Base-by-base conservation (phyloP, 768 basidiomycete genomes). In the Tephrocybe sp. region DNA sequence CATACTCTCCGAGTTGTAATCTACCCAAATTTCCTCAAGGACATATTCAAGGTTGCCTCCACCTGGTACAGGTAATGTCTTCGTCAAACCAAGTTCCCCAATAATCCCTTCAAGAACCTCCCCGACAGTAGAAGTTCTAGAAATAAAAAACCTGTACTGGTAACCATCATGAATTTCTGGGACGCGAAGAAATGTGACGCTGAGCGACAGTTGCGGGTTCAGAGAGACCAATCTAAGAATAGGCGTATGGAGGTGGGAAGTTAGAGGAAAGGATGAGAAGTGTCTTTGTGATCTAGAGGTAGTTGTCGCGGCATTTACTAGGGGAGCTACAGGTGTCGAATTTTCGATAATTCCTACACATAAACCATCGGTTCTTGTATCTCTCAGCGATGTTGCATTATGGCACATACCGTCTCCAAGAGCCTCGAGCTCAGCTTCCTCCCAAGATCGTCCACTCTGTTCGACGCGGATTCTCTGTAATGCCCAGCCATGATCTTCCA, bases 151-250 rank as follows among this genome's bases (percentile, higher is more conserved):
- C 44, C 75, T 83, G 72, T 84, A 83, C 54, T 70, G 58, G 58
- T 84, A 90, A 2, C 75, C 84, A 57, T 92, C 91, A 43, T 84
- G 78, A 49, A 92, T 79, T 63, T 90, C 86, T 2, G 88, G 88
- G 13, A 92, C 79, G 38, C 86, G 81, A 36, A 76, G 64, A 64
- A 90, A 87, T 0, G 71, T 60, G 31, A 88, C 59, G 1, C 69
- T 65, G 18, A 85, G 36, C 0, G 73, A 72, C n/a, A 88, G 73
- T 13, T 71, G 64, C 3, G 83, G 76, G 56, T 91, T 79, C 2
- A 84, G 71, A 4, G 86, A 86, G 2, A 92, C 83, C 36, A 94
- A 71, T 1, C 89, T 84, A 33, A 92, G 64, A 3, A 74, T 66
- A 9, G 90, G 84, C 2, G 71, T 70, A 58, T 86, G 85, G 30